Base-by-base conservation (phyloP, 2,329 filamentous ascomycete species). In the Diaporthe sp. region DNA sequence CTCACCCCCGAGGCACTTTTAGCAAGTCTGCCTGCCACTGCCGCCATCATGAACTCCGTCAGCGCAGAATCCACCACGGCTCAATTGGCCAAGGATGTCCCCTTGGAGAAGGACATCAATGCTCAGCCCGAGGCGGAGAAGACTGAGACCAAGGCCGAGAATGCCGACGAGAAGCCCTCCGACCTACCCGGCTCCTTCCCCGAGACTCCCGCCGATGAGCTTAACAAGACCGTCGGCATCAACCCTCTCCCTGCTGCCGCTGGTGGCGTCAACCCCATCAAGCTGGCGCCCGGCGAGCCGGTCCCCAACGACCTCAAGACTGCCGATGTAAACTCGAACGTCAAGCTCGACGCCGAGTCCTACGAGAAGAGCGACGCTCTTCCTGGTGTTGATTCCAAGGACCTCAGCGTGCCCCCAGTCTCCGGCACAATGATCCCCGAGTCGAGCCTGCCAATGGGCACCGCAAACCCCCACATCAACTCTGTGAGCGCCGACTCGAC, bases 361-460 rank as follows among this genome's bases (percentile, higher is more conserved):
- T 98, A 98, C 84, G 93, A 97, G 83, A 94, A 94, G 83, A 92
- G 92, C 77, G 93, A 93, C 80, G 89, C 92, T 74, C 83, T 92
- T 55, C 87, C 89, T 68, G 89, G 89, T 77, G 79, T 86, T 71
- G 83, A 85, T 77, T 85, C 87, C 66, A 70, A 58, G 45, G 68
- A 71, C 25, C 72, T 76, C 33, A 84, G 87, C 73, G 81, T 92
- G 47, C 90, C 91, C 40, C 86, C 88, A 13, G 84, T 92, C 73
- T 86, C 89, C 60, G 89, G 87, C 76, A 92, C 88, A 83, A 86
- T 94, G 82, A 95, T 97, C 77, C 95, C 95, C 25, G 95, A 97
- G 85, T 96, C 94, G 10, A 94, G 93, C 83, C 87, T 97, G 77
- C 93, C 94, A 17, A 92, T 95, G 71, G 80, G 82, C 71, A 79